phyloP scores from a whole-genome alignment of 345 rosid species.

The Citrus reticulata region DNA sequence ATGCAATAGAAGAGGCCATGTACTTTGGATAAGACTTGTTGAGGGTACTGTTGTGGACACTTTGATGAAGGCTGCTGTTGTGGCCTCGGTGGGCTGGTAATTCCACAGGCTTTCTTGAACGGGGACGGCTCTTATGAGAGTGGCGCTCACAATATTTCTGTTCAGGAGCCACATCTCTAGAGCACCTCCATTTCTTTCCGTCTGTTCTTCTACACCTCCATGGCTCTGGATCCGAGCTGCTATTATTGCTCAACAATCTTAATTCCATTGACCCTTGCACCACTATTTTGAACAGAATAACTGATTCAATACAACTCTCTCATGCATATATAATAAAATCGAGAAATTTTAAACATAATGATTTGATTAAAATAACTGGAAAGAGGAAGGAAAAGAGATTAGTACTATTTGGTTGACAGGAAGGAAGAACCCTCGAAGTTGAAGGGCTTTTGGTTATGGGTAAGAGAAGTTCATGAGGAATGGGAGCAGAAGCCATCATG shows the following conservation, averaged over 20 bases:
- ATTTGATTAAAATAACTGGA: not conserved
- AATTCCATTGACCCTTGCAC: conserved; percentile 24
- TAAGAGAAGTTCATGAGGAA: conserved; percentile 52
- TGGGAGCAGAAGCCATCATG: conserved; percentile 51
- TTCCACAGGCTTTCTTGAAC: conserved; percentile 98
- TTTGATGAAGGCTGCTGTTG: conserved; percentile 17
- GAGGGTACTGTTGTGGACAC: not conserved
- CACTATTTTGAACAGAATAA: not conserved
- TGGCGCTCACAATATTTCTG: conserved; percentile 78
- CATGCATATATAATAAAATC: not conserved
- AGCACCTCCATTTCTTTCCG: conserved; percentile 83
- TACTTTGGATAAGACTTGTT: conserved; percentile 26
- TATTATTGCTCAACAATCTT: conserved; percentile 27
- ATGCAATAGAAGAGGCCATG: conserved; percentile 25
- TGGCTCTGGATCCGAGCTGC: conserved; percentile 49
- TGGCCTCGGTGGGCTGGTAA: conserved; percentile 22
- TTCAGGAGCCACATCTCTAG: conserved; percentile 65
- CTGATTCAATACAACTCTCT: not conserved
- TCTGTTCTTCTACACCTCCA: conserved; percentile 80
- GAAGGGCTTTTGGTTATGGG: conserved; percentile 33
- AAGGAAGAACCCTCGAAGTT: conserved; percentile 21
- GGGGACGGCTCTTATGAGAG: conserved; percentile 69
- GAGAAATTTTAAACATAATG: not conserved
- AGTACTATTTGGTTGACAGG: conserved; percentile 20
- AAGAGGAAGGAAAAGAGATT: not conserved